A percentile compares a stretch with the other conserved stretches of the same genome.
Evolutionary conservation across 2,329 filamentous ascomycete genomes (phyloP).

Genomic region (Neodidymelliopsis sp.): DNA sequence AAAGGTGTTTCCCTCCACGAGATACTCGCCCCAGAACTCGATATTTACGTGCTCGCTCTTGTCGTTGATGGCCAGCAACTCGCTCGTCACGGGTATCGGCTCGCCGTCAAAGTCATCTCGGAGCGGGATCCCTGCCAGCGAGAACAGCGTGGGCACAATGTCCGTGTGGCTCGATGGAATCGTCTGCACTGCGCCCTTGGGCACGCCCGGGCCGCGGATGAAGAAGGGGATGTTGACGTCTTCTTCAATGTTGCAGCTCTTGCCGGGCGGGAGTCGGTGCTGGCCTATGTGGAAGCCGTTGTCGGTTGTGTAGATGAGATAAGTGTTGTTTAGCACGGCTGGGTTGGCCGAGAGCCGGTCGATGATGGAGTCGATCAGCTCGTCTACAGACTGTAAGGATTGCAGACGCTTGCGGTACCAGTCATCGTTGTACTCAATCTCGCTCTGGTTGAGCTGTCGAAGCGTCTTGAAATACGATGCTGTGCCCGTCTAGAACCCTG

Average conservation of each 20-base stretch:
- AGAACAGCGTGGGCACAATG: slow-evolving; percentile 51
- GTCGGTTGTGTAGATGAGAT: slow-evolving; percentile 52
- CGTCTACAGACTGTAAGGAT: slow-evolving; percentile 62
- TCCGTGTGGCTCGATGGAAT: slow-evolving; percentile 50
- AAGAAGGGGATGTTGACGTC: slow-evolving; percentile 54
- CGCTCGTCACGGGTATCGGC: slow-evolving; percentile 41
- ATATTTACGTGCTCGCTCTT: slow-evolving; percentile 51
- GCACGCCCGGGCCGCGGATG: slow-evolving; percentile 50
- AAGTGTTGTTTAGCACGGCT: slow-evolving; percentile 57
- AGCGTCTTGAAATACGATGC: slow-evolving; percentile 32
- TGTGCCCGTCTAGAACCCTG: slow-evolving; percentile 17
- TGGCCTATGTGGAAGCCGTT: slow-evolving; percentile 54
- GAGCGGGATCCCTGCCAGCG: slow-evolving; percentile 42
- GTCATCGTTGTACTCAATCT: slow-evolving; percentile 61
- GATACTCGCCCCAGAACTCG: slow-evolving; percentile 51
- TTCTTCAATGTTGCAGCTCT: slow-evolving; percentile 51
- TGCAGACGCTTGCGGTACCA: slow-evolving; percentile 61
- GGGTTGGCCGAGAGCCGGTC: slow-evolving; percentile 50
- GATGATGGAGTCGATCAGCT: slow-evolving; percentile 59
- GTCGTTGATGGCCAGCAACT: slow-evolving; percentile 2
- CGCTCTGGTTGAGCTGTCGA: slow-evolving; percentile 53
- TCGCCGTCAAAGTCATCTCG: slow-evolving; percentile 49
- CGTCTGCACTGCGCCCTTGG: slow-evolving; percentile 30
- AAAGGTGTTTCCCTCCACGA: slow-evolving; percentile 31
- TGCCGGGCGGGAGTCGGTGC: slow-evolving; percentile 52